Percentiles rank a stretch among this genome's conserved stretches.
These are phyloP conservation scores for Chaetothyriales sp. DNA, from an alignment of 2,329 filamentous ascomycete genomes.

Conservation along the genomic window DNA sequence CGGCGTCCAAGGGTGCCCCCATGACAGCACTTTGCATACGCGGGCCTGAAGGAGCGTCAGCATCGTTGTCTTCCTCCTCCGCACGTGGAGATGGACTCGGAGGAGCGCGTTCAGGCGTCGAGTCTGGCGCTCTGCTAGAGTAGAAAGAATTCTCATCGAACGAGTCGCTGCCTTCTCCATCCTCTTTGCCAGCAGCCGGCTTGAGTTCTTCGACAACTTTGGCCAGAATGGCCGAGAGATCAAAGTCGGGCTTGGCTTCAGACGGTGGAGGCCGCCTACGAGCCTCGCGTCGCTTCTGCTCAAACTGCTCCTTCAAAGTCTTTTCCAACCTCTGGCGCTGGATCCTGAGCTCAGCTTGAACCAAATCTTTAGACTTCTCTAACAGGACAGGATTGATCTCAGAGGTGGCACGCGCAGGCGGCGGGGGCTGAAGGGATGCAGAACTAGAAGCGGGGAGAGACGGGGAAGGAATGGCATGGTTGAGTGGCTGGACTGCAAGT, in stretches of 20 bases:
- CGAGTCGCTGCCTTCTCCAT: conserved; percentile 39
- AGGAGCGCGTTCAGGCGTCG: conserved; percentile 38
- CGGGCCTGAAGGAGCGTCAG: conserved; percentile 17
- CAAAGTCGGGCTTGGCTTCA: conserved; percentile 47
- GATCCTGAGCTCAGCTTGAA: conserved; percentile 65
- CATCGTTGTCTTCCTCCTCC: conserved; percentile 21
- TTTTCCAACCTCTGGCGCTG: conserved; percentile 72
- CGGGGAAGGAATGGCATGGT: conserved; percentile 15
- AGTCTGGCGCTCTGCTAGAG: conserved; percentile 77
- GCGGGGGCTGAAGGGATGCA: conserved; percentile 19
- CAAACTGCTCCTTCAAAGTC: conserved; percentile 58
- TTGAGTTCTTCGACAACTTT: conserved; percentile 58
- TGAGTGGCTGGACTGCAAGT: conserved; percentile 2
- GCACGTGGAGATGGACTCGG: conserved; percentile 6
- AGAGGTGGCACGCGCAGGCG: conserved; percentile 35
- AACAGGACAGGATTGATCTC: conserved; percentile 71
- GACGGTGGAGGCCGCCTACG: conserved; percentile 36
- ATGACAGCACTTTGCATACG: conserved; percentile 14
- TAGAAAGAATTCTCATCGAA: conserved; percentile 93
- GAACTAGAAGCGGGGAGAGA: conserved; percentile 17
- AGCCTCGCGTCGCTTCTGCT: conserved; percentile 40
- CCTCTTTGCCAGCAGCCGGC: conserved; percentile 44
- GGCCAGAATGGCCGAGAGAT: conserved; percentile 57
- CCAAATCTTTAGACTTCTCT: conserved; percentile 70
- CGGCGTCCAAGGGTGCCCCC: conserved; percentile 9